These are phyloP conservation scores for Lipomyces sp. DNA, from an alignment of 805 yeast genomes.

Conservation along the genomic window DNA sequence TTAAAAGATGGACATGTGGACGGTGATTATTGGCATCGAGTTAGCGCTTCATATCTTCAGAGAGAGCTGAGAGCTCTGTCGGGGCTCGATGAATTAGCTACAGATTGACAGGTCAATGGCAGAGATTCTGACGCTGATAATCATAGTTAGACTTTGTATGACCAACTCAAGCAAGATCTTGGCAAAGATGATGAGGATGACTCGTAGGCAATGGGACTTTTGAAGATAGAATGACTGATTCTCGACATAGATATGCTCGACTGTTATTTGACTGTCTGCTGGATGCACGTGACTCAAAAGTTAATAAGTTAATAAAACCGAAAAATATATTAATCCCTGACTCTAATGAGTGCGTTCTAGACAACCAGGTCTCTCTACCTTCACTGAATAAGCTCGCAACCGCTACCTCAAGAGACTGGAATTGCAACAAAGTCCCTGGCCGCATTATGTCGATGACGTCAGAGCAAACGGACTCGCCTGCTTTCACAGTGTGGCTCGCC, in stretches of 20 bases:
- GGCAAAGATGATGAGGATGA: not conserved
- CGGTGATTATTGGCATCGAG: constrained; percentile 10
- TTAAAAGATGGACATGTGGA: constrained; percentile 9
- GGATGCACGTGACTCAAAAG: not conserved
- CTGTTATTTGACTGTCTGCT: not conserved
- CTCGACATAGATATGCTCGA: not conserved
- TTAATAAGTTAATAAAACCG: too few relatives aligned
- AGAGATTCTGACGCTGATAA: not conserved
- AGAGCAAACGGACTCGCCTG: too few relatives aligned
- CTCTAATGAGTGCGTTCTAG: too few relatives aligned
- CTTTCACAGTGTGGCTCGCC: too few relatives aligned
- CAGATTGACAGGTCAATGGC: not conserved
- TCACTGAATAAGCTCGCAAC: too few relatives aligned
- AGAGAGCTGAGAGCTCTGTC: constrained; percentile 6
- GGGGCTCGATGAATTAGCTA: constrained; percentile 1
- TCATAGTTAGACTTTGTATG: not conserved
- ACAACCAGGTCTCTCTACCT: too few relatives aligned
- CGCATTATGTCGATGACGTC: too few relatives aligned
- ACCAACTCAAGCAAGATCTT: not conserved
- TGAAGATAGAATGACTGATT: too few relatives aligned
- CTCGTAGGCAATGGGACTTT: not conserved
- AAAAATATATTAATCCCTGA: too few relatives aligned
- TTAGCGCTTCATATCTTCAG: not conserved
- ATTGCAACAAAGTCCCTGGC: too few relatives aligned
- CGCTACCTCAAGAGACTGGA: too few relatives aligned